These are phyloP conservation scores for Aethionema arabicum DNA, from an alignment of 345 rosid species.

Conservation along the genomic window DNA sequence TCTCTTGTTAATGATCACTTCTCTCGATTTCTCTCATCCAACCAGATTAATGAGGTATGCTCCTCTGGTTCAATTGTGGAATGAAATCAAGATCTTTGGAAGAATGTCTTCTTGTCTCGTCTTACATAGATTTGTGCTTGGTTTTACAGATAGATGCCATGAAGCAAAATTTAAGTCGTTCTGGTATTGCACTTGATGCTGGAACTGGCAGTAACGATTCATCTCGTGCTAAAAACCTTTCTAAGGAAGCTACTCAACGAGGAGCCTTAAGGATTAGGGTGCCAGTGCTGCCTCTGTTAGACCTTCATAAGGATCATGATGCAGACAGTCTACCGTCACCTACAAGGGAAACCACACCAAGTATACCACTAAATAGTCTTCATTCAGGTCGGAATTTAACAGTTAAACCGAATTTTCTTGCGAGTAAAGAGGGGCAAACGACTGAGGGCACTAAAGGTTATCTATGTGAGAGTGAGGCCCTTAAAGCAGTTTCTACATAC, in stretches of 20 bases:
- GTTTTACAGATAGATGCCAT: constrained; percentile 60
- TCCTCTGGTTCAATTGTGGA: constrained; percentile 5
- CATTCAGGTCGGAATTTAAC: constrained; percentile 41
- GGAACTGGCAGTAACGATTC: constrained; percentile 35
- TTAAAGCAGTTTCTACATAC: constrained; percentile 73
- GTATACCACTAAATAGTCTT: constrained; percentile 42
- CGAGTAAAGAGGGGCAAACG: constrained; percentile 39
- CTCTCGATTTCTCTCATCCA: constrained; percentile 51
- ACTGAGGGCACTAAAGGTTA: constrained; percentile 43
- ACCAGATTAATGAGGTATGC: constrained; percentile 68
- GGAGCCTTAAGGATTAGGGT: constrained; percentile 55
- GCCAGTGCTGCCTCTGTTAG: constrained; percentile 65
- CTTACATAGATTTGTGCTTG: constrained; percentile 23
- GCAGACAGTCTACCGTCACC: constrained; percentile 96
- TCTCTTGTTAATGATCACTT: constrained; percentile 47
- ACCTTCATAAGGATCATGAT: constrained; percentile 95
- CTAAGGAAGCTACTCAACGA: constrained; percentile 44
- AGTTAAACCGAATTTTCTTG: constrained; percentile 37
- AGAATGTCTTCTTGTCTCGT: constrained; percentile 25
- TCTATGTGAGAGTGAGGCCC: constrained; percentile 74
- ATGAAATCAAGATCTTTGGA: constrained; percentile 5
- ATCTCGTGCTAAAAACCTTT: constrained; percentile 30
- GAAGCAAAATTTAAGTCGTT: constrained; percentile 39
- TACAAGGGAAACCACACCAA: constrained; percentile 68
- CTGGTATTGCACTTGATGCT: constrained; percentile 28